Evolutionary conservation across 495 filamentous ascomycete species (phyloP), one percentile per base, ranked within the genome.

Genomic region (Penicillium herquei): DNA sequence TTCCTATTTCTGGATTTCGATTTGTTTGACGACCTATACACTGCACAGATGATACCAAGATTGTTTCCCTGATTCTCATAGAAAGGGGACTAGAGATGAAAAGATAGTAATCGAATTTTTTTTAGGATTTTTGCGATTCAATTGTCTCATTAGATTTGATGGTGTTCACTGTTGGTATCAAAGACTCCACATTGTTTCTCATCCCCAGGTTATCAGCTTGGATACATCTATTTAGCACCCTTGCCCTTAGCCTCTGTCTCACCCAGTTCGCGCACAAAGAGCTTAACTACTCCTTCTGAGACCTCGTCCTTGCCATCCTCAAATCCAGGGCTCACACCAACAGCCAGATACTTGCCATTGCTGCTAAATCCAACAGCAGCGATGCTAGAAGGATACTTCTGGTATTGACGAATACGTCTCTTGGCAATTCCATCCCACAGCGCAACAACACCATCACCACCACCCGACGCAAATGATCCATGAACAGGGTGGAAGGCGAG

Each of bases 361-460:
- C 73, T 71, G 44, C 84, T 90, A 63, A 97, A 97, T 1, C 75
- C 79, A 55, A 97, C 66, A 0, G 87, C 85, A 6, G 87, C 85
- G 30, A 98, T 84, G 67, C 87, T 91, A 13, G 87, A 81, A 1
- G 84, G 78, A 46, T 91, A 90, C 63, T 87, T 87, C 67, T 90
- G 92, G 71, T 96, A 97, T 59, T 95, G 90, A 55, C 89, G 77
- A 63, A 97, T 90, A 67, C 94, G 83, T 63, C 94, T 80, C 82
- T 97, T 97, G 43, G 88, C 86, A 63, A 91, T 84, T 7, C 89
- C 93, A 74, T 98, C 94, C 94, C 94, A 98, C 39, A 98, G 74
- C 9, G 90, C 88, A n/a, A 96, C 92, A 26, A 95, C 87, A 21
- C 92, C 91, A 65, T 98, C 94, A 12, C 94, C 94, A 45, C 94